These are phyloP conservation scores for Phytophthora tentaculata DNA, from an alignment of 352 stramenopile genomes.

Conservation along the genomic window DNA sequence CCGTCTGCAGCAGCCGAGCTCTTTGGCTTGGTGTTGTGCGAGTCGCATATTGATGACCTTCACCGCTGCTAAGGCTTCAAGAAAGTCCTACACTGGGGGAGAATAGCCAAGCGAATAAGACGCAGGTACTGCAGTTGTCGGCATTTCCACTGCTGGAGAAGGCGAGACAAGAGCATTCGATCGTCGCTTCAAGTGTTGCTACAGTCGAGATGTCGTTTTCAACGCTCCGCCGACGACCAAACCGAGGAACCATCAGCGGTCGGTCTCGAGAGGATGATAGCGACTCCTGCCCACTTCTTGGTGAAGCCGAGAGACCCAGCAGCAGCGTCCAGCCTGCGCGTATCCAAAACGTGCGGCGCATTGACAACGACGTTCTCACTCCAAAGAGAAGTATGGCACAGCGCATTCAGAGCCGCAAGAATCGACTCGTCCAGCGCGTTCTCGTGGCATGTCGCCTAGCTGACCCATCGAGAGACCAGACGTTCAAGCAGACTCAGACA, in stretches of 20 bases:
- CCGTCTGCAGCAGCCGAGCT: too few relatives aligned
- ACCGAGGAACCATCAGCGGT: constrained; percentile 1
- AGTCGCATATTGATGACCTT: neutral
- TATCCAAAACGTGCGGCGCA: constrained; percentile 30
- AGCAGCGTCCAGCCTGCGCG: constrained; percentile 5
- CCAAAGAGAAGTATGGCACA: constrained; percentile 29
- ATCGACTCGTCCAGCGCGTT: constrained; percentile 68
- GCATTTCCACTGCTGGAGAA: neutral
- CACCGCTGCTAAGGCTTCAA: neutral
- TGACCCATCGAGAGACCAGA: constrained; percentile 57
- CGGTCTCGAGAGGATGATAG: neutral
- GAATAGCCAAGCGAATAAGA: constrained; percentile 31
- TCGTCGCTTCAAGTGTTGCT: neutral
- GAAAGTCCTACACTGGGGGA: constrained; percentile 1
- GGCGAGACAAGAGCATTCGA: neutral
- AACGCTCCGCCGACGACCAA: constrained; percentile 9
- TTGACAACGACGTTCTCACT: constrained; percentile 32
- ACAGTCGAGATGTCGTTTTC: constrained; percentile 19
- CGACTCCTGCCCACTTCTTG: constrained; percentile 35
- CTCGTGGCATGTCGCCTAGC: constrained; percentile 58
- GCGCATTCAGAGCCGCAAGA: constrained; percentile 57
- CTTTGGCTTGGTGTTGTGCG: too few relatives aligned
- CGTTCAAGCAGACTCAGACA: constrained; percentile 53
- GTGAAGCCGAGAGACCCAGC: constrained; percentile 15
- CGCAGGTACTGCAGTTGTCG: constrained; percentile 10